Conservation (phyloP, 805 yeast species). For the Nakazawaea wickerhamii region DNA sequence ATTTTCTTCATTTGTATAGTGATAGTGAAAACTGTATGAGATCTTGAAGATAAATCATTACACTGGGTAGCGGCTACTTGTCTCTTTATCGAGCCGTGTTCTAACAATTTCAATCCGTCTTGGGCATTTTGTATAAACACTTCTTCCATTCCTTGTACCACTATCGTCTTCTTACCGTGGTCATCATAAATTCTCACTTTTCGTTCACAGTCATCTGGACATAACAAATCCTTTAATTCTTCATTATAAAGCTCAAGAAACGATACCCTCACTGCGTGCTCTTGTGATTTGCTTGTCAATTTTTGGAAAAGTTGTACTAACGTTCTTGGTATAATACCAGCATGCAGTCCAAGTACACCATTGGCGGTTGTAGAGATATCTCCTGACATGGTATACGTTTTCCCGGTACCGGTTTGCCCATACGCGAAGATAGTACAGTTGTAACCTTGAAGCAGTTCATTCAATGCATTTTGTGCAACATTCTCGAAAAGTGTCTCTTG, state of each 20-base stretch:
- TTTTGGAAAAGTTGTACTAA: constrained; percentile 48
- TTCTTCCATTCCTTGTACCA: constrained; percentile 55
- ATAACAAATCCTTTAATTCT: constrained; percentile 68
- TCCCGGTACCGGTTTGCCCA: constrained; percentile 86
- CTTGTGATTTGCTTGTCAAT: constrained; percentile 35
- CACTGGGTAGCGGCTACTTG: constrained; percentile 76
- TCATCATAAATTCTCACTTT: constrained; percentile 53
- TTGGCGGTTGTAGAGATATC: constrained; percentile 40
- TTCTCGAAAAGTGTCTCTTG: constrained; percentile 62
- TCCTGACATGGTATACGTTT: constrained; percentile 76
- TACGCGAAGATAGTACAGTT: constrained; percentile 77
- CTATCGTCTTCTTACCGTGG: constrained; percentile 34
- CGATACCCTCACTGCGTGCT: constrained; percentile 67
- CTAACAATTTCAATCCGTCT: constrained; percentile 48
- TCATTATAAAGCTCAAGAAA: constrained; percentile 86
- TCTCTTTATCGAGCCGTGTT: constrained; percentile 55
- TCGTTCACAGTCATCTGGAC: constrained; percentile 36
- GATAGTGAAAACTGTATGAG: constrained; percentile 77
- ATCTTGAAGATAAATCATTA: constrained; percentile 71
- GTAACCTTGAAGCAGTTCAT: constrained; percentile 68
- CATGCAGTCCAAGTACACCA: constrained; percentile 35
- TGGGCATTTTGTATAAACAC: constrained; percentile 40
- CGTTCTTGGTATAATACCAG: constrained; percentile 63
- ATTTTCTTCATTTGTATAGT: constrained; percentile 49
- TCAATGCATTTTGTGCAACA: constrained; percentile 58